phyloP scores from a whole-genome alignment of 352 stramenopile genomes.

The Pythium monospermum region DNA sequence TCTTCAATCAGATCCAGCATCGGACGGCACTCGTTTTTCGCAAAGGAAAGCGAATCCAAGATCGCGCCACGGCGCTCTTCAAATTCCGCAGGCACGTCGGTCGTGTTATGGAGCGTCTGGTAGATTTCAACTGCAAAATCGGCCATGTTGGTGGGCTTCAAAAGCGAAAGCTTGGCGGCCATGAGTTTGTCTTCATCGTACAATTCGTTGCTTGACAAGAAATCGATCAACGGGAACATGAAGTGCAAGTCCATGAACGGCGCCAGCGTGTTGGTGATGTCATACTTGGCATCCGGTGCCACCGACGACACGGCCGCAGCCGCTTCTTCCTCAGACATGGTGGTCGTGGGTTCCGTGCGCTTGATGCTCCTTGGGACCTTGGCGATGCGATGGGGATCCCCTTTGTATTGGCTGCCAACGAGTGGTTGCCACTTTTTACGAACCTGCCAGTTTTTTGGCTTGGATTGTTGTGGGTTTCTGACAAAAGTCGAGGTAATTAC shows the following conservation, averaged over 20 bases:
- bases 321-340: constrained; percentile 36
- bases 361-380: constrained; percentile 4
- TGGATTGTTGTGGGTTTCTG: no score
- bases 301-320: constrained; percentile 32
- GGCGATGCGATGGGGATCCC: constrained; percentile 13
- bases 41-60: constrained; percentile 66
- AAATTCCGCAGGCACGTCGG: constrained; percentile 75
- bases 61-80: constrained; percentile 75
- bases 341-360: constrained; percentile 2
- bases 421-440: constrained; percentile 27
- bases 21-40: constrained; percentile 65
- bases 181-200: constrained; percentile 91
- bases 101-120: constrained; percentile 84
- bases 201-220: constrained; percentile 86
- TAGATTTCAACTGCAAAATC: constrained; percentile 97
- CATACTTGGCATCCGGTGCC: constrained; percentile 77
- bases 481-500: no score
- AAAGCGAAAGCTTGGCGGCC: constrained; percentile 87
- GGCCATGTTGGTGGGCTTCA: constrained; percentile 95
- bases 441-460: no score
- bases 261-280: constrained; percentile 92
- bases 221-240: constrained; percentile 97
- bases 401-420: constrained; percentile 26
- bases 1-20: constrained; percentile 83
- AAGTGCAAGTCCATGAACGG: constrained; percentile 97